phyloP scores from a whole-genome alignment of 495 filamentous ascomycete genomes.

The Echria macrotheca region DNA sequence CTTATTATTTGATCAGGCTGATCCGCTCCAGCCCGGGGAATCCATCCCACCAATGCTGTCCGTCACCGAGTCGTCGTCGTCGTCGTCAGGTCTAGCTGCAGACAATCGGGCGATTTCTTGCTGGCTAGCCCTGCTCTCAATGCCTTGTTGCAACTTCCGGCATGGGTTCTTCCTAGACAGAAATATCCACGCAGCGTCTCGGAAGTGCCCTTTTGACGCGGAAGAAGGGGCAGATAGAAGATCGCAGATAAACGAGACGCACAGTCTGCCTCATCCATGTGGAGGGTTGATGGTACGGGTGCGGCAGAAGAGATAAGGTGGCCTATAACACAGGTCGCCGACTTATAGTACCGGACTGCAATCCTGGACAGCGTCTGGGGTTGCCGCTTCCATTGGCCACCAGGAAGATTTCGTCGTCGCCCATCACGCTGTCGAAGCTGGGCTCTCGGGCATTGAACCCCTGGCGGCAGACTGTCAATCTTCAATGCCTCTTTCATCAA shows the following conservation, averaged over 20 bases:
- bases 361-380: slow-evolving; percentile 6
- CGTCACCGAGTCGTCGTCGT: background rate
- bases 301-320: slow-evolving; percentile 10
- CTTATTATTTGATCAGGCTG: background rate
- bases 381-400: slow-evolving; percentile 6
- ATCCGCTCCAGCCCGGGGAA: background rate
- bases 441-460: slow-evolving; percentile 11
- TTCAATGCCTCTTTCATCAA: slow-evolving; percentile 9
- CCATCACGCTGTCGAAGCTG: slow-evolving; percentile 5
- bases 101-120: no score
- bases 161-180: background rate
- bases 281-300: slow-evolving; percentile 9
- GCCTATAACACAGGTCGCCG: slow-evolving; percentile 8
- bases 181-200: slow-evolving; percentile 1
- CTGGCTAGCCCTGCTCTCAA: no score
- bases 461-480: slow-evolving; percentile 3
- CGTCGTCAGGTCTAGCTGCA: no score
- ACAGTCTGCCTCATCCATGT: slow-evolving; percentile 16
- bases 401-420: background rate
- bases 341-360: background rate
- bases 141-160: background rate
- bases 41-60: no score
- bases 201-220: slow-evolving; percentile 4
- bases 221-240: background rate
- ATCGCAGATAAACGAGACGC: slow-evolving; percentile 20